Evolutionary conservation across 371 early-diverging fungal species (phyloP).

Genomic region (Chytridiales sp.): DNA sequence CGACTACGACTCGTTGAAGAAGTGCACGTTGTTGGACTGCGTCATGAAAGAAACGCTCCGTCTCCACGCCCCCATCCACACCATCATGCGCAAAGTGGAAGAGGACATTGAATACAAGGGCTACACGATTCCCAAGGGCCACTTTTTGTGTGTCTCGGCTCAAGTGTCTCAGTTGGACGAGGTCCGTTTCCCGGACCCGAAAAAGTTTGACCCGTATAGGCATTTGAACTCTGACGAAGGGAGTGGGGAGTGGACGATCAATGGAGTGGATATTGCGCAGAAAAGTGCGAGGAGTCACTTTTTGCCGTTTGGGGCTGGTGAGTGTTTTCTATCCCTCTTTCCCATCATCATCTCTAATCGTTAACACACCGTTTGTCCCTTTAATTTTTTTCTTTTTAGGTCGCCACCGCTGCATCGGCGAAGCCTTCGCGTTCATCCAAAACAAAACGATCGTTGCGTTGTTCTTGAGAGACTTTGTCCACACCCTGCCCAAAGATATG

Average conservation of each 20-base stretch:
- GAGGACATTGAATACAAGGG: constrained; percentile 61
- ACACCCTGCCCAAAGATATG: constrained; percentile 31
- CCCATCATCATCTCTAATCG: neutral
- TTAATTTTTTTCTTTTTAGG: constrained; percentile 34
- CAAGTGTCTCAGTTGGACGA: constrained; percentile 81
- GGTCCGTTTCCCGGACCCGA: constrained; percentile 73
- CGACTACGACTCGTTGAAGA: constrained; percentile 77
- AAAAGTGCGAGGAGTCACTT: constrained; percentile 81
- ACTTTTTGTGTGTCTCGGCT: constrained; percentile 83
- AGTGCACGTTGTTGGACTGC: constrained; percentile 74
- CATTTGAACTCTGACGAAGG: constrained; percentile 65
- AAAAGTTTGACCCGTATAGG: constrained; percentile 76
- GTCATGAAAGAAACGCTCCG: constrained; percentile 89
- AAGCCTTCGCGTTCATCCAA: constrained; percentile 93
- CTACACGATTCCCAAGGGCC: constrained; percentile 84
- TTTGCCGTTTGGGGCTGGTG: constrained; percentile 95
- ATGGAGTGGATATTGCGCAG: constrained; percentile 86
- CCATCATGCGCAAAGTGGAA: constrained; percentile 89
- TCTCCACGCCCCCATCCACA: constrained; percentile 89
- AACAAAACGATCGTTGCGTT: constrained; percentile 87
- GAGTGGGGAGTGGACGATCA: constrained; percentile 67
- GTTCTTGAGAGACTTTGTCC: constrained; percentile 73
- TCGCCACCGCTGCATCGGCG: constrained; percentile 98
- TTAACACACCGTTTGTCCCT: neutral
- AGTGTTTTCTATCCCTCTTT: neutral